Conservation (phyloP, 2,329 filamentous ascomycete genomes). For the Monosporascus sp. region DNA sequence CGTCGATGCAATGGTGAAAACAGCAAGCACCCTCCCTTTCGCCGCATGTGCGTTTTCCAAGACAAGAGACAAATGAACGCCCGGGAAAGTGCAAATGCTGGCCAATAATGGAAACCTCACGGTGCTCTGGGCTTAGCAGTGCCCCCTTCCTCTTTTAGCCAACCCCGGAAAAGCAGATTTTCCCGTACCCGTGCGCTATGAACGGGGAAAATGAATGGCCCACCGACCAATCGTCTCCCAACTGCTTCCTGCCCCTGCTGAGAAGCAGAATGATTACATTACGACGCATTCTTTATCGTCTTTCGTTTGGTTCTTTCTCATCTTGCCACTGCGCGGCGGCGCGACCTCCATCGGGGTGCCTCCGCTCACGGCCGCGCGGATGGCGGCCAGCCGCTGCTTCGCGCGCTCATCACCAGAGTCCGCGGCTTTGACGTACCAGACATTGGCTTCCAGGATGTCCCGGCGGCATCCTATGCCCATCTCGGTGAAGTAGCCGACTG, state of each 20-base stretch:
- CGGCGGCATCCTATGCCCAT: conserved; percentile 95
- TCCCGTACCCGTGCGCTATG: background rate
- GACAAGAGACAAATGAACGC: background rate
- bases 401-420: conserved; percentile 88
- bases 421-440: conserved; percentile 96
- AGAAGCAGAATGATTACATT: conserved; percentile 39
- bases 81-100: background rate
- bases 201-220: background rate
- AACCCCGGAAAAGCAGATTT: background rate
- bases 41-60: no score
- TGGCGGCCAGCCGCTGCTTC: conserved; percentile 79
- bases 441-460: conserved; percentile 93
- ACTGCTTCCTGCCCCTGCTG: background rate
- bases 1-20: no score
- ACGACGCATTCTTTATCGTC: conserved; percentile 51
- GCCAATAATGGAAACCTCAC: background rate
- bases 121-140: no score
- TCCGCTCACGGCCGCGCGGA: conserved; percentile 71
- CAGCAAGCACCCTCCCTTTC: no score
- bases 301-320: conserved; percentile 39
- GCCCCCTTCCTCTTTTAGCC: background rate
- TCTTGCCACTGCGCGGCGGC: conserved; percentile 45
- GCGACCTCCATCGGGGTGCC: conserved; percentile 53
- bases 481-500: conserved; percentile 94
- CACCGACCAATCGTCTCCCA: background rate